Percentiles rank a stretch among this genome's conserved stretches.
Evolutionary conservation across 23 red algal species (phyloP).

Genomic region (Rhodosorus marinus): DNA sequence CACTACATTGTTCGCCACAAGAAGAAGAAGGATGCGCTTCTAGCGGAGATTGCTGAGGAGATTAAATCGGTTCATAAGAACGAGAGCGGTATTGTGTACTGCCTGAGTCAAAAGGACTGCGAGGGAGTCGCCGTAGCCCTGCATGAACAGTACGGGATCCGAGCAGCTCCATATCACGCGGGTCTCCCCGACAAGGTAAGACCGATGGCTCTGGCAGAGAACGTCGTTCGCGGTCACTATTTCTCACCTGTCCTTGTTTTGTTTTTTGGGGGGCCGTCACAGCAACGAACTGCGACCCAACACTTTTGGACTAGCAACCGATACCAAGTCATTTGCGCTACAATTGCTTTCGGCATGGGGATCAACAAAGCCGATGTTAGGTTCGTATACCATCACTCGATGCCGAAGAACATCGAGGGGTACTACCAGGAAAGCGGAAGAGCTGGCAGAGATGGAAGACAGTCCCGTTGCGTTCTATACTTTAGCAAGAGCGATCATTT

Average conservation of each 20-base stretch:
- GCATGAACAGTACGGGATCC: slow-evolving; percentile 6
- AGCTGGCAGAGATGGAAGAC: slow-evolving; percentile 64
- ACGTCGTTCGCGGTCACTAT: too few species aligned
- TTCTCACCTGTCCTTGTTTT: too few species aligned
- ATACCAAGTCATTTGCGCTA: slow-evolving; percentile 72
- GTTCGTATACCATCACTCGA: slow-evolving; percentile 82
- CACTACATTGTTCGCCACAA: slow-evolving; percentile 65
- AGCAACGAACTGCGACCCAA: slow-evolving; percentile 21
- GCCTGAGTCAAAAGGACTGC: slow-evolving; percentile 87
- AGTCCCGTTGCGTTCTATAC: slow-evolving; percentile 46
- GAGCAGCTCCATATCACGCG: slow-evolving; percentile 44
- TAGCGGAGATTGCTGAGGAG: slow-evolving; percentile 32
- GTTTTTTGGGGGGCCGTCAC: too few species aligned
- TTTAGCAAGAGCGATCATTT: slow-evolving; percentile 61
- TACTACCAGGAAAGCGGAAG: slow-evolving; percentile 98
- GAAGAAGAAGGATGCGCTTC: slow-evolving; percentile 33
- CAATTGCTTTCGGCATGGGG: slow-evolving; percentile 98
- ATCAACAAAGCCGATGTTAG: slow-evolving; percentile 96
- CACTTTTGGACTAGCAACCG: slow-evolving; percentile 29
- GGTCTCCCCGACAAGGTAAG: slow-evolving; percentile 13
- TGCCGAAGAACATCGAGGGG: slow-evolving; percentile 92
- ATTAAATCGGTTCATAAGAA: slow-evolving; percentile 34
- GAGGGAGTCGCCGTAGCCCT: slow-evolving; percentile 52
- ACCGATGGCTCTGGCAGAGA: too few species aligned
- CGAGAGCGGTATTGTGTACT: slow-evolving; percentile 86